phyloP scores from a whole-genome alignment of 192 early-diverging fungal species.

The Gonapodya sp. region DNA sequence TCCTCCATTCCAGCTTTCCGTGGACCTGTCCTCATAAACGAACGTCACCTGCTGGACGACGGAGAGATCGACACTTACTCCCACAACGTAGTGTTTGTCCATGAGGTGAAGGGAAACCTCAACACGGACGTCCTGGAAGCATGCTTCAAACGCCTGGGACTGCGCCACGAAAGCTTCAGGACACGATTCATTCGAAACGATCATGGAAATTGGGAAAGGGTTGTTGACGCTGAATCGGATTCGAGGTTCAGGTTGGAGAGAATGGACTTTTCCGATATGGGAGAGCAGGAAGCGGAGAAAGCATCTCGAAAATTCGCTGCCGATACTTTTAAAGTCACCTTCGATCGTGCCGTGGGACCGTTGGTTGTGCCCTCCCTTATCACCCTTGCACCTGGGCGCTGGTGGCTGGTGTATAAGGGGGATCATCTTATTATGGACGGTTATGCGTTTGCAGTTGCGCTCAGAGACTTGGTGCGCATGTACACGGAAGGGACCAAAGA shows the following conservation, averaged over 20 bases:
- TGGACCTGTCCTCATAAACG: neutral
- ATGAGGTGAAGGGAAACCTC: neutral
- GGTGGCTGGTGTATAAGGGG: neutral
- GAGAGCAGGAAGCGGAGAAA: neutral
- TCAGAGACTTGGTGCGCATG: neutral
- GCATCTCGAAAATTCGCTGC: neutral
- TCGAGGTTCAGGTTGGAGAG: neutral
- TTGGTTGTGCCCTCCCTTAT: neutral
- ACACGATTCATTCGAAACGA: neutral
- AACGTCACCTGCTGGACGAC: neutral
- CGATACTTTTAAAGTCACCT: neutral
- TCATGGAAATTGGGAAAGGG: neutral
- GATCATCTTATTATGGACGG: neutral
- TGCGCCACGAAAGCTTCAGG: neutral
- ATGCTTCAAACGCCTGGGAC: neutral
- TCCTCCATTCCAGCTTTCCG: neutral
- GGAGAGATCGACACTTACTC: neutral
- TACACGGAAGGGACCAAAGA: neutral
- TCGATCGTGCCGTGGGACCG: neutral
- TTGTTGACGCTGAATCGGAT: neutral
- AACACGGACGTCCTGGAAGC: neutral
- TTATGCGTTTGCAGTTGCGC: neutral
- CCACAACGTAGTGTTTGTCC: neutral
- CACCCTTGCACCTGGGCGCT: neutral
- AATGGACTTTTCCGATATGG: neutral